Conservation (phyloP, 495 filamentous ascomycete genomes). For the Xylaria scruposa region DNA sequence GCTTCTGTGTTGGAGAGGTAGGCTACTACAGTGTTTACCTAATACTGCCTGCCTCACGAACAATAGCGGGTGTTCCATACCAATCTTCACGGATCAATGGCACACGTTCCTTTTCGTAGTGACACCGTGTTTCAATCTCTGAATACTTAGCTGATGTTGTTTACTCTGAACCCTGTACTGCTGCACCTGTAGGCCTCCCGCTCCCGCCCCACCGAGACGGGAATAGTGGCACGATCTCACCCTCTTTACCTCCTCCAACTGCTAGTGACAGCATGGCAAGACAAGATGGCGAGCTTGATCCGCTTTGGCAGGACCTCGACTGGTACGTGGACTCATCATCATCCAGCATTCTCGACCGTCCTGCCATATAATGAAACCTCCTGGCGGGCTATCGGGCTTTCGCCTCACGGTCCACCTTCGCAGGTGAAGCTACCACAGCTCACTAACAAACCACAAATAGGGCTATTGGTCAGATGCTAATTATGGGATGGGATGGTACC, state of each 20-base stretch:
- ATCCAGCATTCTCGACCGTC: constrained; percentile 6
- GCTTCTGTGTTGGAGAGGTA: background rate
- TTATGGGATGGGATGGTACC: constrained; percentile 95
- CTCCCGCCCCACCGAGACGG: constrained; percentile 19
- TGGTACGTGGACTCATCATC: constrained; percentile 50
- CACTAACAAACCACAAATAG: constrained; percentile 47
- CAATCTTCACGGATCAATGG: constrained; percentile 17
- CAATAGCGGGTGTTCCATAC: constrained; percentile 9
- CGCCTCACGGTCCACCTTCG: constrained; percentile 8
- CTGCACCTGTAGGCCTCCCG: constrained; percentile 4
- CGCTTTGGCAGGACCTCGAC: constrained; percentile 73
- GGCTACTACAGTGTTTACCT: background rate
- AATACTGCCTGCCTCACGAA: constrained; percentile 5
- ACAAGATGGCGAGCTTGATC: constrained; percentile 62
- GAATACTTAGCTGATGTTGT: constrained; percentile 12
- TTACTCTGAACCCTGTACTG: constrained; percentile 13
- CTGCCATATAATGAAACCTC: constrained; percentile 22
- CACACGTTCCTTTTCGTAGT: constrained; percentile 9
- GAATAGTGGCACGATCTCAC: constrained; percentile 34
- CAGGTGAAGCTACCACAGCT: background rate
- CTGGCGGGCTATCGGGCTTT: background rate
- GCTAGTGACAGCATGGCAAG: constrained; percentile 44
- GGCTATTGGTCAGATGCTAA: constrained; percentile 87
- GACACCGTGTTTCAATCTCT: constrained; percentile 8
- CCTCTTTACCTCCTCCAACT: constrained; percentile 16